phyloP scores from a whole-genome alignment of 768 basidiomycete species.

The Leccinum fibrillosum region DNA sequence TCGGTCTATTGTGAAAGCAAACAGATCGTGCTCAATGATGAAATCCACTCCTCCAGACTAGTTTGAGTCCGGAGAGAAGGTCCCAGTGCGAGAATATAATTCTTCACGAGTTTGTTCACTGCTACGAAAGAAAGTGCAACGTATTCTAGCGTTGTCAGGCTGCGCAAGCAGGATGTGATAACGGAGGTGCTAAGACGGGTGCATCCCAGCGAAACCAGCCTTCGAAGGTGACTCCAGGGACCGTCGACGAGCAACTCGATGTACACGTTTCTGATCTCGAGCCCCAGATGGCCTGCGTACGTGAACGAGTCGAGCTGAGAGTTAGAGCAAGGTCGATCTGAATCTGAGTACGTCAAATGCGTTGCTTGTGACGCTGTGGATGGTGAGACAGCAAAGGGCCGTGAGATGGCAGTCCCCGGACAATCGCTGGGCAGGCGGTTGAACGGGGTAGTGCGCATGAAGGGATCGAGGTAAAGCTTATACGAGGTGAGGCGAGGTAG shows the following conservation, averaged over 20 bases:
- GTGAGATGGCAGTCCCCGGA: constrained; percentile 29
- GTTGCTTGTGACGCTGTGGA: constrained; percentile 34
- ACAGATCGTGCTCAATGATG: constrained; percentile 8
- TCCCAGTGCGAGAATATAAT: constrained; percentile 33
- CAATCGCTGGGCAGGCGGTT: constrained; percentile 22
- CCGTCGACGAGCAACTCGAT: constrained; percentile 30
- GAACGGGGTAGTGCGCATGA: constrained; percentile 30
- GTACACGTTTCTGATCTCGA: constrained; percentile 35
- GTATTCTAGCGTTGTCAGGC: constrained; percentile 30
- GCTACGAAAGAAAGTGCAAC: constrained; percentile 36
- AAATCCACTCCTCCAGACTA: constrained; percentile 30
- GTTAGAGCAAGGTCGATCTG: constrained; percentile 19
- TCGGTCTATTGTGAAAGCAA: constrained; percentile 22
- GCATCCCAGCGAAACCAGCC: constrained; percentile 36
- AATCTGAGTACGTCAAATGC: constrained; percentile 33
- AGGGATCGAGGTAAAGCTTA: constrained; percentile 32
- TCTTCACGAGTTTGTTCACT: constrained; percentile 31
- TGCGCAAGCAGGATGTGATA: constrained; percentile 29
- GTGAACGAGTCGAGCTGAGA: constrained; percentile 34
- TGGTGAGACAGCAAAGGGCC: constrained; percentile 27
- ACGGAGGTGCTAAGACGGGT: constrained; percentile 29
- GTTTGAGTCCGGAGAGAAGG: constrained; percentile 31
- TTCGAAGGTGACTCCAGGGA: constrained; percentile 22
- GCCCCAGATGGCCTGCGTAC: constrained; percentile 34
- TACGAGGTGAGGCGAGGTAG: constrained; percentile 25